phyloP scores from a whole-genome alignment of 257 asterid species.

The Nicotiana attenuata region DNA sequence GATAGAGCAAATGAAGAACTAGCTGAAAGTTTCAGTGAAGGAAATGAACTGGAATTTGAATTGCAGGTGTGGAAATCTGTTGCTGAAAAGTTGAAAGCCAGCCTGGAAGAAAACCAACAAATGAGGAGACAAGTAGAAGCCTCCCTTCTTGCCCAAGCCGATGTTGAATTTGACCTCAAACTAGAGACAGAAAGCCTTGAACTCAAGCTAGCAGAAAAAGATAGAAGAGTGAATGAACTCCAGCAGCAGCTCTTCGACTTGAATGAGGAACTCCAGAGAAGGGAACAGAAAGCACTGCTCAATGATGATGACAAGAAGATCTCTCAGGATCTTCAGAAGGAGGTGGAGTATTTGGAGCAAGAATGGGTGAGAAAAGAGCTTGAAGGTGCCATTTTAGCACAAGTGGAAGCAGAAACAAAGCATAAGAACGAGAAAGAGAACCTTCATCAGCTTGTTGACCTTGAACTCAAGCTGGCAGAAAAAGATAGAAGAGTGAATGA shows the following conservation, averaged over 20 bases:
- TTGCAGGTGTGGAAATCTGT: conserved; percentile 69
- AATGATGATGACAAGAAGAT: conserved; percentile 5
- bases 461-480: conserved; percentile 29
- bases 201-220: conserved; percentile 38
- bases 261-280: conserved; percentile 16
- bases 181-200: conserved; percentile 19
- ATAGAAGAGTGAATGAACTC: conserved; percentile 37
- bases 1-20: conserved; percentile 64
- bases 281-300: neutral
- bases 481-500: conserved; percentile 38
- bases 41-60: conserved; percentile 65
- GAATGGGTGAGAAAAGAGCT: conserved; percentile 32
- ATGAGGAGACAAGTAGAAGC: conserved; percentile 75
- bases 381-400: conserved; percentile 34
- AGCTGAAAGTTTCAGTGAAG: conserved; percentile 54
- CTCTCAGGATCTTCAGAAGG: conserved; percentile 13
- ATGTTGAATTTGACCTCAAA: conserved; percentile 55
- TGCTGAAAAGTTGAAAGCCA: conserved; percentile 59
- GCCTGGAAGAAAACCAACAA: conserved; percentile 45
- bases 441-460: conserved; percentile 50
- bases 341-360: conserved; percentile 21
- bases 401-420: conserved; percentile 30
- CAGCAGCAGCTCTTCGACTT: conserved; percentile 42
- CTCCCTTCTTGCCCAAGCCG: conserved; percentile 70
- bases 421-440: conserved; percentile 34